phyloP scores from a whole-genome alignment of 768 basidiomycete species.

The Filobasidium floriforme region DNA sequence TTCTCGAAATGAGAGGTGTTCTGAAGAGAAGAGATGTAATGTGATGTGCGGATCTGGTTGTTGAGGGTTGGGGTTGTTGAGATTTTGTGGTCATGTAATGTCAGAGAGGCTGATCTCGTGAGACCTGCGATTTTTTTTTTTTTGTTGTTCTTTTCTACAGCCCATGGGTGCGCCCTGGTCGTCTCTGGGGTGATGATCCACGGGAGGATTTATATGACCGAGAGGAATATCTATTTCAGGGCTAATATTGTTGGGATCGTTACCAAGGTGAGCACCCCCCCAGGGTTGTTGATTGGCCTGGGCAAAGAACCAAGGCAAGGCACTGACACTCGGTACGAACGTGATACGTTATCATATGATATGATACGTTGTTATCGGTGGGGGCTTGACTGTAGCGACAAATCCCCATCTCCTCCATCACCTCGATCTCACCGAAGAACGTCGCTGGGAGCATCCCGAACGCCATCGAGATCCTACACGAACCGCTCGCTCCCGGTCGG shows the following conservation, averaged over 20 bases:
- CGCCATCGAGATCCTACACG: constrained; percentile 24
- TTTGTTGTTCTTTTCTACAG: constrained; percentile 1
- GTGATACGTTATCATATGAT: too few relatives aligned
- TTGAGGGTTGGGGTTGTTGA: too few relatives aligned
- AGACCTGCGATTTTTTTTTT: neutral
- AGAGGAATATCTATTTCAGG: constrained; percentile 22
- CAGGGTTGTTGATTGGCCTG: too few relatives aligned
- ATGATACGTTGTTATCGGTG: too few relatives aligned
- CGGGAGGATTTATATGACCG: constrained; percentile 28
- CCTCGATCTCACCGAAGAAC: constrained; percentile 23
- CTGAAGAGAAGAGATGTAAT: too few relatives aligned
- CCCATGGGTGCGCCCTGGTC: constrained; percentile 29
- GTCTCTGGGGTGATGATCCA: constrained; percentile 29
- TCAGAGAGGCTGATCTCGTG: too few relatives aligned
- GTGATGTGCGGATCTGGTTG: too few relatives aligned
- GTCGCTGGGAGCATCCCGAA: constrained; percentile 31
- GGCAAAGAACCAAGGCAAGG: neutral
- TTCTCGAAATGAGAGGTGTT: too few relatives aligned
- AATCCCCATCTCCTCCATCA: constrained; percentile 23
- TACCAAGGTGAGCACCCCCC: constrained; percentile 23
- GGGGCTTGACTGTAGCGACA: constrained; percentile 18
- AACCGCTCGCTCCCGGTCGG: neutral
- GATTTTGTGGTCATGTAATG: too few relatives aligned
- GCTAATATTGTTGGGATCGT: constrained; percentile 30
- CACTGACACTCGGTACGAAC: too few relatives aligned